These are phyloP conservation scores for Fusarium sp. DNA, from an alignment of 2,329 filamentous ascomycete species.

Conservation along the genomic window DNA sequence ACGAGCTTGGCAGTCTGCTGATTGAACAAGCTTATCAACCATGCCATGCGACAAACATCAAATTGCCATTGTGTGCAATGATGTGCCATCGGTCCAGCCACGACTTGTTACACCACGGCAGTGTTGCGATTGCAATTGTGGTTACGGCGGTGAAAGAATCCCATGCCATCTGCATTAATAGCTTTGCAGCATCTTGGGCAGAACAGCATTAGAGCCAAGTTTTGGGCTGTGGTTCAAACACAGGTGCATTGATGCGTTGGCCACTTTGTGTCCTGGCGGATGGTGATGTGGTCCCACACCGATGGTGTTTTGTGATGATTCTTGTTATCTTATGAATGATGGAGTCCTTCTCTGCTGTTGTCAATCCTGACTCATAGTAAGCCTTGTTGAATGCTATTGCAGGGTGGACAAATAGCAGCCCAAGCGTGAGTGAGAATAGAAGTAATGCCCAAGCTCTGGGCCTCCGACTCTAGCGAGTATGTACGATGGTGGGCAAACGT, in stretches of 20 bases:
- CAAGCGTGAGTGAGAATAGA: conserved; percentile 24
- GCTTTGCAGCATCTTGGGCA: conserved; percentile 39
- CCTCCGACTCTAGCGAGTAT: conserved; percentile 21
- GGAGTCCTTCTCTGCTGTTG: conserved; percentile 28
- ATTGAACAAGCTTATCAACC: conserved; percentile 11
- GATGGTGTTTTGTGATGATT: conserved; percentile 32
- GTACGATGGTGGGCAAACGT: conserved; percentile 12
- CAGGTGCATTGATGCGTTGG: conserved; percentile 42
- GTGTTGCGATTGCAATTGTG: conserved; percentile 23
- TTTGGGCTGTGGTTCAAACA: conserved; percentile 30
- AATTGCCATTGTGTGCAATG: conserved; percentile 1
- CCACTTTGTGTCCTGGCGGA: conserved; percentile 35
- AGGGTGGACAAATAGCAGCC: conserved; percentile 22
- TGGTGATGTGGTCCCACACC: conserved; percentile 39
- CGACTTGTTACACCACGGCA: conserved; percentile 19
- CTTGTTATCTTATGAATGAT: conserved; percentile 29
- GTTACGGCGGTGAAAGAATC: conserved; percentile 37
- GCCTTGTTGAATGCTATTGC: conserved; percentile 5
- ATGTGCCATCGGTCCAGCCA: conserved; percentile 27
- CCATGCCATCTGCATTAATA: conserved; percentile 30
- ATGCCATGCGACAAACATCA: not conserved
- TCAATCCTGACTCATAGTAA: conserved; percentile 38
- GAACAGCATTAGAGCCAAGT: conserved; percentile 39
- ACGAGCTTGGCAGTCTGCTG: conserved; percentile 1
- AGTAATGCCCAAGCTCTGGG: conserved; percentile 22